Base-by-base conservation (phyloP, 768 basidiomycete species). In the Agrocybe chaxingu region DNA sequence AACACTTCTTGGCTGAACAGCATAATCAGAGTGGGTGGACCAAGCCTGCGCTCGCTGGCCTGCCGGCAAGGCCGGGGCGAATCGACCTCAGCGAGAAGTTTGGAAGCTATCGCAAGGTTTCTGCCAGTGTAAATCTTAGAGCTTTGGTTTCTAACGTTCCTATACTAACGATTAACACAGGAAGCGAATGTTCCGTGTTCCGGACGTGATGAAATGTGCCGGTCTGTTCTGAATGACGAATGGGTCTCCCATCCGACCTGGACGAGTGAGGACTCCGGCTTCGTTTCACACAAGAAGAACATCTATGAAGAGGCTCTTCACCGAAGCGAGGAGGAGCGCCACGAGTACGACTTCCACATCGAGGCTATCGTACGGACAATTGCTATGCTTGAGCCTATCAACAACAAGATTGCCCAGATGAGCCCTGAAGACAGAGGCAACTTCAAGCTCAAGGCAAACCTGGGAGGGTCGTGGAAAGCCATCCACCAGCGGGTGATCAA, bases 281-380 rank as follows among this genome's bases (percentile, higher is more conserved):
- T 97, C 61, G 74, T 89, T 53, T 81, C 91, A 0, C 87, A 93
- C 65, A 88, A 89, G 71, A 97, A 96, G 78, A 99, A 98, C 68
- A 78, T 87, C 1, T 99, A 90, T 67, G 97, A 98, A 66, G 97
- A 98, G 62, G 95, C 95, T 0, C 77, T 98, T 8, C 95, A 98
- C 69, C 88, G 94, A 33, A 89, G 87, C 44, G 97, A 99, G 62
- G 97, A 99, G 66, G 97, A 99, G 65, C 84, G 97, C 5, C 97
- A 99, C 66, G 96, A 98, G 67, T 99, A 98, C 65, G 96, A 98
- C 66, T 98, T 97, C 73, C 93, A 98, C 65, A 91, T 98, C 60
- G 96, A 98, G 63, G 95, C 94, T 6, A 88, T 98, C 60, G 79
- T 84, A 8, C 87, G 94, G 46, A 97, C 96, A 3, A 95, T 98